phyloP scores from a whole-genome alignment of 1,284 basidiomycete species.

The Ceratobasidium sp. region DNA sequence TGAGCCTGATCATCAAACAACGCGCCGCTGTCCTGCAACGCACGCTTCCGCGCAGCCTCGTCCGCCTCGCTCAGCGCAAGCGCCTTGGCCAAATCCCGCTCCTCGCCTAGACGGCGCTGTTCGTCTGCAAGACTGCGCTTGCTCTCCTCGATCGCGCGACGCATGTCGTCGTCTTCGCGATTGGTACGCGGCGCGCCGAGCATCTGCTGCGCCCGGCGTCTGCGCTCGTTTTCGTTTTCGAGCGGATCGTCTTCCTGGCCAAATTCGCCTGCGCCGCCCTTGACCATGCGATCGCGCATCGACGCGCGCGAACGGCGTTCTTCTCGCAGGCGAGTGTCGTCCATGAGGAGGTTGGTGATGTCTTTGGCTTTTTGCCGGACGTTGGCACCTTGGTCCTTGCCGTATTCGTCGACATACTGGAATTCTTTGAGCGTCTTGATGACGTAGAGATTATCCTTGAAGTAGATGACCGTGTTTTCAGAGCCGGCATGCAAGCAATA shows the following conservation, averaged over 20 bases:
- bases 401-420: conserved; percentile 95
- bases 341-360: conserved; percentile 95
- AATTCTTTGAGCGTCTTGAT: conserved; percentile 99
- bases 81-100: conserved; percentile 84
- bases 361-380: conserved; percentile 99
- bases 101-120: conserved; percentile 67
- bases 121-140: conserved; percentile 84
- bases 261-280: conserved; percentile 64
- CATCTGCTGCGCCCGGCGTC: conserved; percentile 62
- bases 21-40: conserved; percentile 76
- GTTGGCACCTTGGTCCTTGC: conserved; percentile 98
- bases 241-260: conserved; percentile 60
- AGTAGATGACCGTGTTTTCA: conserved; percentile 99
- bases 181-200: conserved; percentile 46
- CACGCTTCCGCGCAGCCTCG: conserved; percentile 76
- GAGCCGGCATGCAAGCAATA: conserved; percentile 97
- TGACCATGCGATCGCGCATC: conserved; percentile 96
- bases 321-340: conserved; percentile 87
- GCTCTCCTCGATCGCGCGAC: conserved; percentile 87
- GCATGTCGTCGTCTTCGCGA: conserved; percentile 85
- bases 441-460: conserved; percentile 97
- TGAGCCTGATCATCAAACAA: conserved; percentile 90
- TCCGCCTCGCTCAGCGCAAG: conserved; percentile 90
- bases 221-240: conserved; percentile 67
- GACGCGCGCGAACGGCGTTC: conserved; percentile 87